These are phyloP conservation scores for Spiraea crenata DNA, from an alignment of 331 rosid genomes.

Conservation along the genomic window DNA sequence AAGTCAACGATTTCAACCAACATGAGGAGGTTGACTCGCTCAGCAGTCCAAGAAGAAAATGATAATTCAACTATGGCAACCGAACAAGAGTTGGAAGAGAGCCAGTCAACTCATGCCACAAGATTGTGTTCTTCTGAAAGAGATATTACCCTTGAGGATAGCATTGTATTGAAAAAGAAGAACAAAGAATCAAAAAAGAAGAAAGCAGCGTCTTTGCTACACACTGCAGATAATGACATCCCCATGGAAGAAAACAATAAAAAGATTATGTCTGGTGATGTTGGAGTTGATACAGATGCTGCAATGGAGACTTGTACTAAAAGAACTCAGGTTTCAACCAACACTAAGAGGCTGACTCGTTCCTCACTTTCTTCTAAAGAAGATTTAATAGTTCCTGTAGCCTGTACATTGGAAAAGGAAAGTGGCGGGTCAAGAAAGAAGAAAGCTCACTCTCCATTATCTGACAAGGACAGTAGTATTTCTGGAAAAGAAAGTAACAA, in stretches of 20 bases:
- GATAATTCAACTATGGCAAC: not conserved
- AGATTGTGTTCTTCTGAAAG: not conserved
- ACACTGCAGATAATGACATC: not conserved
- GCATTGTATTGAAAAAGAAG: conserved; percentile 12
- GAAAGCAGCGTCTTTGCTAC: not conserved
- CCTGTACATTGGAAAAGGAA: conserved; percentile 5
- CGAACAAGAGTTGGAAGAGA: conserved; percentile 13
- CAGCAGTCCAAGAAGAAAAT: conserved; percentile 14
- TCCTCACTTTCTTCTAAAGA: conserved; percentile 4
- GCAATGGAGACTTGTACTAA: not conserved
- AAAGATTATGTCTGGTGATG: not conserved
- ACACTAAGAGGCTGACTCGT: conserved; percentile 10
- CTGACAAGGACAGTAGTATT: conserved; percentile 7
- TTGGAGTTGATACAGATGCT: not conserved
- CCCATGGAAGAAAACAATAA: not conserved
- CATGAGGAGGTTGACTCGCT: conserved; percentile 9
- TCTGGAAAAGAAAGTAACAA: not conserved
- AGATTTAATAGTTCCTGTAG: not conserved
- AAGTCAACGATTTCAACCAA: conserved; percentile 9
- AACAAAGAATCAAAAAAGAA: conserved; percentile 5
- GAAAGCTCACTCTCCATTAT: conserved; percentile 1
- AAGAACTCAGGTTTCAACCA: not conserved
- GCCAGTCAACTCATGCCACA: not conserved
- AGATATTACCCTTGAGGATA: not conserved
- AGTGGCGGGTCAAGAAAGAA: not conserved